phyloP scores from a whole-genome alignment of 2,329 filamentous ascomycete species.

The Pleomassaria siparia region DNA sequence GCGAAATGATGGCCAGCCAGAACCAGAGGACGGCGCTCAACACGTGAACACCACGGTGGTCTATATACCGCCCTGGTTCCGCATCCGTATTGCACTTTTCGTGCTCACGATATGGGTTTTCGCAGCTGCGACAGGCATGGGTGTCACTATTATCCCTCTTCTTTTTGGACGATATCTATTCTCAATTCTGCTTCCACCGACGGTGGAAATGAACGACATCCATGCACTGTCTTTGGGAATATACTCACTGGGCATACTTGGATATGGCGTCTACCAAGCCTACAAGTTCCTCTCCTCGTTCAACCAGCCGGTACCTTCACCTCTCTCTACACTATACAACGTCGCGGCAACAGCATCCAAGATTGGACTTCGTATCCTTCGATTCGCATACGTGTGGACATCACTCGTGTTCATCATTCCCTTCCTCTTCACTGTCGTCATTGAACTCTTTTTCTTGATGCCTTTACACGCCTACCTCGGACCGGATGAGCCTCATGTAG shows the following conservation, averaged over 20 bases:
- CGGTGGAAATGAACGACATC: constrained; percentile 77
- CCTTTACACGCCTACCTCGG: constrained; percentile 75
- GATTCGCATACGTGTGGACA: constrained; percentile 72
- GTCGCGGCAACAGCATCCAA: constrained; percentile 29
- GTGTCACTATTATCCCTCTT: constrained; percentile 80
- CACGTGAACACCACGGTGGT: constrained; percentile 52
- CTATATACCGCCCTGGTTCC: constrained; percentile 83
- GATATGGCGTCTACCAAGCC: constrained; percentile 57
- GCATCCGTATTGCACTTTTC: constrained; percentile 77
- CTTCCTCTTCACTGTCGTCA: constrained; percentile 72
- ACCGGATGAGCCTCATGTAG: constrained; percentile 61
- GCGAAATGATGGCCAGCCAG: constrained; percentile 59
- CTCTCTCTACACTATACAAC: constrained; percentile 32
- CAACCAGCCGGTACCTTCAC: constrained; percentile 26
- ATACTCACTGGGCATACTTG: constrained; percentile 71
- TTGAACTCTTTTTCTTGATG: constrained; percentile 87
- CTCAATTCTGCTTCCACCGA: constrained; percentile 67
- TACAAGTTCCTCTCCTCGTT: constrained; percentile 49
- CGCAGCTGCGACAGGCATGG: constrained; percentile 82
- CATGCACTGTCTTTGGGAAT: constrained; percentile 93
- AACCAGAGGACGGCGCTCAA: constrained; percentile 42
- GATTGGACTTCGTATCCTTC: constrained; percentile 42
- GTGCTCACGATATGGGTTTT: constrained; percentile 92
- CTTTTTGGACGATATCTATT: constrained; percentile 82
- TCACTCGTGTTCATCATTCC: constrained; percentile 79